phyloP scores from a whole-genome alignment of 805 yeast species.

The Yarrowia sp. region DNA sequence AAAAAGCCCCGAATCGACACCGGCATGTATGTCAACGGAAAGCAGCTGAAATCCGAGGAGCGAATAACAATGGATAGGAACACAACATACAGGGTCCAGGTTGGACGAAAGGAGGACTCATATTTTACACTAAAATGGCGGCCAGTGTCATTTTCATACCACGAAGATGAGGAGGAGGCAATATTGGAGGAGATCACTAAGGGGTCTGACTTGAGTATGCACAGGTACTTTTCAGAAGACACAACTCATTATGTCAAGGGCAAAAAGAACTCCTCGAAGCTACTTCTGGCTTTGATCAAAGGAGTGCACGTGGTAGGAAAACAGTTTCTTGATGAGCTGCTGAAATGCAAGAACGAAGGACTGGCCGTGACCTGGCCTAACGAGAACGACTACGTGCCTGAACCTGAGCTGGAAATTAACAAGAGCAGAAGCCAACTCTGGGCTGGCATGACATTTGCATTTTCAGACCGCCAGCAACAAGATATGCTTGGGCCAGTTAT shows the following conservation, averaged over 20 bases:
- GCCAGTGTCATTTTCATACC: slow-evolving; percentile 32
- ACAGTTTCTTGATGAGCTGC: slow-evolving; percentile 32
- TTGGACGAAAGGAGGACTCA: slow-evolving; percentile 27
- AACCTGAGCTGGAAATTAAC: slow-evolving; percentile 25
- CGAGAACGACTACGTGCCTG: slow-evolving; percentile 31
- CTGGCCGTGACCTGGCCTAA: slow-evolving; percentile 31
- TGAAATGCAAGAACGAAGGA: slow-evolving; percentile 23
- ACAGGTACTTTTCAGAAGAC: slow-evolving; percentile 28
- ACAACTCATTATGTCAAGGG: slow-evolving; percentile 36
- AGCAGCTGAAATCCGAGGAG: background rate
- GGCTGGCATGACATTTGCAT: slow-evolving; percentile 32
- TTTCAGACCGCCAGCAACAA: slow-evolving; percentile 32
- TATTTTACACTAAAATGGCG: slow-evolving; percentile 32
- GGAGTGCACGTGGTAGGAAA: slow-evolving; percentile 36
- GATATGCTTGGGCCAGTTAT: slow-evolving; percentile 33
- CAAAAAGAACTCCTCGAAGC: slow-evolving; percentile 33
- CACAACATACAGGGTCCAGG: slow-evolving; percentile 30
- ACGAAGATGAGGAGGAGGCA: slow-evolving; percentile 29
- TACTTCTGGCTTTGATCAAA: slow-evolving; percentile 38
- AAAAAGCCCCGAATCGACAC: slow-evolving; percentile 18
- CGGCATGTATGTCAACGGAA: background rate
- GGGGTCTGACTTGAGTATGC: slow-evolving; percentile 34
- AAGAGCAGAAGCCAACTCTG: slow-evolving; percentile 33
- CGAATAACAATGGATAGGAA: background rate
- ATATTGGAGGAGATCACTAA: slow-evolving; percentile 15